Base-by-base conservation (phyloP, 306 rosid species). In the Fragaria vesca region DNA sequence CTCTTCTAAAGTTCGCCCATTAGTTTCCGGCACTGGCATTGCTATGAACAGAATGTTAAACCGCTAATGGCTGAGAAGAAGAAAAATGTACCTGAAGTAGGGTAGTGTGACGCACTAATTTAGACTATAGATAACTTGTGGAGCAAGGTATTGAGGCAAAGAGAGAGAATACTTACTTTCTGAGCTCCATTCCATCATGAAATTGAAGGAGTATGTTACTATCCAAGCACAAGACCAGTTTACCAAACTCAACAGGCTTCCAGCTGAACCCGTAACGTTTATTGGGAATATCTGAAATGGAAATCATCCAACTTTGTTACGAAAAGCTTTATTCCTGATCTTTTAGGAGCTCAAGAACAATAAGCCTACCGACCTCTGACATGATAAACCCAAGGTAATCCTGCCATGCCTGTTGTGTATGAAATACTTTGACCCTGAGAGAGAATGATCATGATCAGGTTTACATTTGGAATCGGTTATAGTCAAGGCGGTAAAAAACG, bases 211-310 rank as follows among this genome's bases (percentile, higher is more conserved):
- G 63, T 66, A 77, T 4, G 75, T 12, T 2, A 66, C 34, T 2
- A 77, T 72, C 82, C 81, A 77, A 45, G 79, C 47, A 40, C 43
- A 72, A 4, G 73, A 54, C 72, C 58, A 77, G 16, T 67, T 45
- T 16, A 16, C 40, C 26, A 58, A 6, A 10, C 66, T 65, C 40
- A 67, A 36, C 17, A 82, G 32, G 74, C 81, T 77, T 72, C 85
- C 85, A 13, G 79, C 78, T 18, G 81, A 52, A 34, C 81, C 85
- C 46, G 77, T 82, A 3, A 77, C 32, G n/a, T 66, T 66, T 30
- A 72, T 77, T 79, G 85, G 26, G 82, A 72, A 77, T 32, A 72
- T 73, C 79, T 77, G 63, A 6, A n/a, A 57, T 20, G 8, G 38
- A n/a, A 24, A 10, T 54, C 0, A 54, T 54, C 0, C 38, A 18